Base-by-base conservation (phyloP, 164 flowering plant species). In the Magnolia kwangsiensis region DNA sequence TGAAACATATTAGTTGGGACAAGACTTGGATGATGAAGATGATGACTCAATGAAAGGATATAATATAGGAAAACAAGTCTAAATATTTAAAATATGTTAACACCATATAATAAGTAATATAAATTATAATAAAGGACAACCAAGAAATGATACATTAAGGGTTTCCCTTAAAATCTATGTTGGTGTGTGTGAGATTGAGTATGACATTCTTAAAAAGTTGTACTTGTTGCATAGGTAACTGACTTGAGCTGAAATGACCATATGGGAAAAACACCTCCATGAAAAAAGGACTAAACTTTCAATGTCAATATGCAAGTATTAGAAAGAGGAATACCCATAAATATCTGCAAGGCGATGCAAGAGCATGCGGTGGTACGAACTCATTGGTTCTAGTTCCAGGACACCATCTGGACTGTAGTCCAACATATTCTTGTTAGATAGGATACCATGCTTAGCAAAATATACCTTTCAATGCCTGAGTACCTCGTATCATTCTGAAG, bases 331-430 rank as follows among this genome's bases (percentile, higher is more conserved):
- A 67, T 86, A 92, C 97, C 97, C 99, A 82, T 91, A 96, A 69
- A 96, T 94, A 63, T 96, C 99, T 31, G 99, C 99, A 77, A 96
- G 92, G 49, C 99, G 96, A 82, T 96, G 99, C 84, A 92, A 45
- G 64, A 96, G 96, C 84, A 92, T 87, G 50, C 99, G 95, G 55
- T 87, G 84, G 82, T 95, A 95, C 16, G 99, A 76, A 71, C 84
- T 87, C 95, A 88, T 93, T 11, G 99, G 99, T 83, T 90, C 87
- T 80, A 93, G 85, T 86, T 92, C 93, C 79, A 94, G 74, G 69
- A 87, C 65, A 31, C 86, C 91, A 85, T 89, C 86, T 67, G 81
- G 72, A 80, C 98, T 95, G 96, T 84, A 87, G 50, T 45, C 21
- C 76, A 78, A 72, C 49, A 75, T 70, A n/a, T 58, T 29, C 21